These are phyloP conservation scores for Verbena officinalis DNA, from an alignment of 257 asterid species.

Conservation along the genomic window DNA sequence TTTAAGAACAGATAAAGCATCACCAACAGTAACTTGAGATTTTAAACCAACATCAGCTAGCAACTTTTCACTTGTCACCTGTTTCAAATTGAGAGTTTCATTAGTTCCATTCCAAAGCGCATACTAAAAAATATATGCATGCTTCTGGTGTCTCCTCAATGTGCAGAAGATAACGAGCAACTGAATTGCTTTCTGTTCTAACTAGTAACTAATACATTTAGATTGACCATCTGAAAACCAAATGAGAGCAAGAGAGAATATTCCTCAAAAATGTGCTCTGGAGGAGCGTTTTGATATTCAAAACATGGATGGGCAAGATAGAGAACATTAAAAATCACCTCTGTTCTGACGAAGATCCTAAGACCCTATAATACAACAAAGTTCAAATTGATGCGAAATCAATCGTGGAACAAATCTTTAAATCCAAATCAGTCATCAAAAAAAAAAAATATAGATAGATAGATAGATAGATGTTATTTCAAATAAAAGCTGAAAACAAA, in stretches of 20 bases:
- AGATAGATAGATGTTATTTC: background rate
- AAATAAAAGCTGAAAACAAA: background rate
- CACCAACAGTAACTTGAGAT: conserved; percentile 60
- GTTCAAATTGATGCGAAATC: background rate
- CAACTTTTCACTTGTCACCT: conserved; percentile 77
- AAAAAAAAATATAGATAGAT: no score
- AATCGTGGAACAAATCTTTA: no score
- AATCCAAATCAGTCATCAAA: no score
- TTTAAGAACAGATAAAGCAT: conserved; percentile 57
- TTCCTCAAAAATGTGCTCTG: conserved; percentile 17
- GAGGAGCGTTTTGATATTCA: conserved; percentile 5
- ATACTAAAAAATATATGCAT: conserved; percentile 12
- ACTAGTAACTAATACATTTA: background rate
- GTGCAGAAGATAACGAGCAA: background rate
- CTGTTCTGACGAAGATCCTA: background rate
- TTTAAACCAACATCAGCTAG: conserved; percentile 62
- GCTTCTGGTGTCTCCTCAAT: conserved; percentile 16
- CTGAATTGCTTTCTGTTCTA: conserved; percentile 1
- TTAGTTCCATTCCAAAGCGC: conserved; percentile 29
- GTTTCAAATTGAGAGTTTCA: conserved; percentile 33
- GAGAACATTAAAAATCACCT: conserved; percentile 10
- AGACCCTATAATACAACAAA: background rate
- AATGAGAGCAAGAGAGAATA: background rate
- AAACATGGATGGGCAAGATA: conserved; percentile 7
- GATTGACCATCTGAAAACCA: conserved; percentile 8